Base-by-base conservation (phyloP, 2,329 filamentous ascomycete species). In the Colletotrichum spaethianum region DNA sequence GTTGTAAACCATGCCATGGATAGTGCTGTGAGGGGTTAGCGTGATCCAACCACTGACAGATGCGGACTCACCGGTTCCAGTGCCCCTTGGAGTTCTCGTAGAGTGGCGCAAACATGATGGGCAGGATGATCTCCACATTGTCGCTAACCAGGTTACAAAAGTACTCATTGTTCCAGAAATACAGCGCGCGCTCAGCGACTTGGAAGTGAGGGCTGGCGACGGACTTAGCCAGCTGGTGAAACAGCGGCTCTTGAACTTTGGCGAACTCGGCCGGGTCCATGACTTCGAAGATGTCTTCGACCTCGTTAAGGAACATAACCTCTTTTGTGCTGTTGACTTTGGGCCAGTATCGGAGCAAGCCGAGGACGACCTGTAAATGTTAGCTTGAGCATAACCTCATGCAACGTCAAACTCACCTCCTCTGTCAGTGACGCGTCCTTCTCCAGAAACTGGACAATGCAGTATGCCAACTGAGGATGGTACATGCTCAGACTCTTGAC, bases 131-230 rank as follows among this genome's bases (percentile, higher is more conserved):
- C 79, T 98, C 96, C 67, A 99, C 96, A 78, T 99, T 99, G 84
- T 99, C 96, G 86, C 95, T 98, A 76, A 99, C 96, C 71, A 99
- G 88, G 80, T 98, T 99, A 87, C 96, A 99, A 85, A 99, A 99
- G 82, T 99, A 99, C 82, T 99, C 96, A 80, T 99, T 99, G 87
- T 99, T 99, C 96, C 96, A 99, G 86, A 99, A 99, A 85, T 99
- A 99, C 36, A 99, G 88, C 6, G 96, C 96, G 75, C 96, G 92
- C 85, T 99, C 96, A 23, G 96, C 96, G 70, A 99, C 96, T 87
- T 99, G 96, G 86, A 99, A 99, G 83, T 99, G 96, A 60, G 96
- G 96, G 80, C 96, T 99, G 61, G 96, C 96, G 52, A 99, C 96
- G 2, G 96, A 98, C 83, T 98, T 99, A 75, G 96, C 95, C 75